phyloP scores from a whole-genome alignment of 768 basidiomycete species.

The Kwoniella heveanensis region DNA sequence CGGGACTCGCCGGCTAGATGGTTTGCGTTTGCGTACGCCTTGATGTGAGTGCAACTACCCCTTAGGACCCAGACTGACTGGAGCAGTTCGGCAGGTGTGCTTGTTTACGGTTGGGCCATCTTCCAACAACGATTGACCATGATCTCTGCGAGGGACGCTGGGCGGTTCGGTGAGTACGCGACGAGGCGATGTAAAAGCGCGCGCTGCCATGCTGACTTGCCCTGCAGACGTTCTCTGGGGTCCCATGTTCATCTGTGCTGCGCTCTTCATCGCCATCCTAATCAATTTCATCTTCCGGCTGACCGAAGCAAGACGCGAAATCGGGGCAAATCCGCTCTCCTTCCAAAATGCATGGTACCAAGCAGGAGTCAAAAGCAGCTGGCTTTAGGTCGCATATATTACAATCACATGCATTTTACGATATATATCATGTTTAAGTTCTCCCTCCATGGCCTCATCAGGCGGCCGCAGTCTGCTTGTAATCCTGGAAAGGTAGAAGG shows the following conservation, averaged over 20 bases:
- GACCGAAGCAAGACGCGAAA: constrained; percentile 32
- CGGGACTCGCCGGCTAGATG: constrained; percentile 68
- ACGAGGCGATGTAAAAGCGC: neutral
- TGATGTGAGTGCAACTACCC: constrained; percentile 65
- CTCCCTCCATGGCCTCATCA: too few relatives aligned
- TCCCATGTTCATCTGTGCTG: constrained; percentile 76
- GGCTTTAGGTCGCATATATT: constrained; percentile 15
- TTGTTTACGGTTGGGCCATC: constrained; percentile 82
- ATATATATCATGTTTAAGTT: constrained; percentile 14
- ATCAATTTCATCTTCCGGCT: constrained; percentile 59
- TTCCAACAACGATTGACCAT: constrained; percentile 87
- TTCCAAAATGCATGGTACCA: constrained; percentile 39
- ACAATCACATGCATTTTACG: constrained; percentile 6
- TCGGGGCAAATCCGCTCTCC: constrained; percentile 40
- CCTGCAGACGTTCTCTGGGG: constrained; percentile 73
- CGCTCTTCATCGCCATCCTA: constrained; percentile 84
- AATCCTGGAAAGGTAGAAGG: too few relatives aligned
- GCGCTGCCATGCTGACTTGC: neutral
- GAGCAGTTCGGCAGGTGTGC: constrained; percentile 50
- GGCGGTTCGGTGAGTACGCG: constrained; percentile 72
- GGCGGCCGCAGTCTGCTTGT: constrained; percentile 3
- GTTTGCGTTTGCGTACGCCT: constrained; percentile 81
- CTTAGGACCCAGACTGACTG: neutral
- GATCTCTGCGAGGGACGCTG: constrained; percentile 85
- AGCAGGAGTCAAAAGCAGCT: constrained; percentile 22